These are phyloP conservation scores for Boechera stricta DNA, from an alignment of 345 rosid species.

Conservation along the genomic window DNA sequence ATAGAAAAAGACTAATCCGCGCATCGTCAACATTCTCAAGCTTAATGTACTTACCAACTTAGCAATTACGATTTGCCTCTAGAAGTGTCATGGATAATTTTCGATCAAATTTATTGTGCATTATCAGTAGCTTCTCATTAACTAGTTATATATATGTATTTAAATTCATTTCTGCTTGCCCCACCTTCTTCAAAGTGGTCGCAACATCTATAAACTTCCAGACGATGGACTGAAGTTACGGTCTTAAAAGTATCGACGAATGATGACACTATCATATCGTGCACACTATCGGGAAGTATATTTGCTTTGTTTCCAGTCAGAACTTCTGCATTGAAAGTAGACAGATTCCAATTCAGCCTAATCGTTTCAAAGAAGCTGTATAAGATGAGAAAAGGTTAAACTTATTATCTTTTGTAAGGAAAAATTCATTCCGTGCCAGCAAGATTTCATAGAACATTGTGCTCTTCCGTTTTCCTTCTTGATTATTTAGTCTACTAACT, in stretches of 20 bases:
- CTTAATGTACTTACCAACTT: slow-evolving; percentile 3
- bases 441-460: too few species aligned
- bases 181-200: slow-evolving; percentile 54
- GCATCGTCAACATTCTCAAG: neutral
- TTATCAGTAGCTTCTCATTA: too few species aligned
- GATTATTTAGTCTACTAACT: too few species aligned
- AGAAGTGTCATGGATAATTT: slow-evolving; percentile 7
- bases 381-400: too few species aligned
- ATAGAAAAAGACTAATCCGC: slow-evolving; percentile 15
- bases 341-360: too few species aligned
- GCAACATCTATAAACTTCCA: slow-evolving; percentile 79
- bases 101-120: slow-evolving; percentile 11
- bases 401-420: too few species aligned
- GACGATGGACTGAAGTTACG: slow-evolving; percentile 64
- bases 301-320: slow-evolving; percentile 46
- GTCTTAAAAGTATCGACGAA: slow-evolving; percentile 55
- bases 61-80: slow-evolving; percentile 1
- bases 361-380: too few species aligned
- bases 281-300: slow-evolving; percentile 89
- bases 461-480: too few species aligned
- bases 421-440: too few species aligned
- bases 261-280: slow-evolving; percentile 73
- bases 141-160: neutral
- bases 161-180: slow-evolving; percentile 24
- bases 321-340: too few species aligned